Percentiles rank a stretch among this genome's conserved stretches.
These are phyloP conservation scores for Rhizopogon rudus DNA, from an alignment of 768 basidiomycete species.

Conservation along the genomic window DNA sequence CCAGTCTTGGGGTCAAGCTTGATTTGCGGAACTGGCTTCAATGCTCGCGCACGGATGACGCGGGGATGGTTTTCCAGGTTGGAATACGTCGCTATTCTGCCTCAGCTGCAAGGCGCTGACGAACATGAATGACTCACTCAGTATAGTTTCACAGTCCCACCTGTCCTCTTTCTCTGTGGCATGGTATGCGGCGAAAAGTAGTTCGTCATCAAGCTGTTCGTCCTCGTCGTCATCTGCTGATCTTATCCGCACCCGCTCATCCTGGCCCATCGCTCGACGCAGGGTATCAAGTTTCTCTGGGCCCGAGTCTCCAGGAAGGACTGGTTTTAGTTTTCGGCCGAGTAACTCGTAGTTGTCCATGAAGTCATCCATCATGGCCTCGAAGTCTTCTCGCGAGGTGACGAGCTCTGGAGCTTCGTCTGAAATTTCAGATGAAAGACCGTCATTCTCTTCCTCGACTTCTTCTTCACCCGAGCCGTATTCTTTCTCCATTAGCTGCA, in stretches of 20 bases:
- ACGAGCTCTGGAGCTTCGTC: constrained; percentile 66
- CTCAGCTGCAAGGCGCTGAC: constrained; percentile 5
- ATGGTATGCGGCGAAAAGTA: constrained; percentile 35
- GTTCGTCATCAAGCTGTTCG: constrained; percentile 40
- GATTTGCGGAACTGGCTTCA: constrained; percentile 56
- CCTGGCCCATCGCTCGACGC: constrained; percentile 71
- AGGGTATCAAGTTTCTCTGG: constrained; percentile 78
- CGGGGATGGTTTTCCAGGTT: constrained; percentile 97
- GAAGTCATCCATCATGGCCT: constrained; percentile 90
- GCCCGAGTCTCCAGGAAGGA: constrained; percentile 67
- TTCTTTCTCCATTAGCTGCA: constrained; percentile 70
- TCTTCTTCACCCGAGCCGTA: constrained; percentile 65
- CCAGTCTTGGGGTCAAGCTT: constrained; percentile 72
- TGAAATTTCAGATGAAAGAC: constrained; percentile 28
- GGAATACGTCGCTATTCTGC: constrained; percentile 80
- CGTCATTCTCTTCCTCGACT: constrained; percentile 30
- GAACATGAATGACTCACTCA: constrained; percentile 53
- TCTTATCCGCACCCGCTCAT: constrained; percentile 47
- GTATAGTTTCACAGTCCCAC: constrained; percentile 97
- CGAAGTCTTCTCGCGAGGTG: constrained; percentile 84
- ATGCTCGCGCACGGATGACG: constrained; percentile 66
- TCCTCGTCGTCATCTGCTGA: constrained; percentile 42
- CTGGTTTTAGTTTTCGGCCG: constrained; percentile 79
- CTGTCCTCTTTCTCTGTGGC: constrained; percentile 55
- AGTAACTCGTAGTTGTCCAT: constrained; percentile 86